Conservation (phyloP, 2,329 filamentous ascomycete genomes). For the Sporothrix dimorphospora region DNA sequence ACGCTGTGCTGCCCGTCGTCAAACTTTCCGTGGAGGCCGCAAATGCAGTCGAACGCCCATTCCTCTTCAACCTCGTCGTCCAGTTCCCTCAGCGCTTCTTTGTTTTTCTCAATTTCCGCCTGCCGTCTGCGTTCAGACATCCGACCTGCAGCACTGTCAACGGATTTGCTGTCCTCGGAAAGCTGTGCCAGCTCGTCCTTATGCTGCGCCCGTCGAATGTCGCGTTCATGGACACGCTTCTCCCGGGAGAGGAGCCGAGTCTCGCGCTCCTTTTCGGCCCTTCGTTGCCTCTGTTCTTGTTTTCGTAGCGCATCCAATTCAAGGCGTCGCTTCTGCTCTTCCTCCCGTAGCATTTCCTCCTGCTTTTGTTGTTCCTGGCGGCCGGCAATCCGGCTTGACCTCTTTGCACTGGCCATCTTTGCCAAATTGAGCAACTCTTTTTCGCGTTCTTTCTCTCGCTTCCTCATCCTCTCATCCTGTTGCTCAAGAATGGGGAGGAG, state of each 20-base stretch:
- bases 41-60: conserved; percentile 95
- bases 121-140: conserved; percentile 80
- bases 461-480: conserved; percentile 72
- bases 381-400: conserved; percentile 84
- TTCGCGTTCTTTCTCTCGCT: conserved; percentile 68
- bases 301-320: conserved; percentile 70
- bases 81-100: conserved; percentile 74
- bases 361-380: conserved; percentile 78
- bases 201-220: conserved; percentile 78
- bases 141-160: conserved; percentile 59
- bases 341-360: conserved; percentile 71
- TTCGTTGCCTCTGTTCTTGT: conserved; percentile 62
- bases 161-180: conserved; percentile 71
- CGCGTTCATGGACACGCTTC: conserved; percentile 81
- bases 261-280: conserved; percentile 73
- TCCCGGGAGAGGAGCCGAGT: conserved; percentile 82
- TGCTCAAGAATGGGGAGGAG: conserved; percentile 84
- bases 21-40: conserved; percentile 86
- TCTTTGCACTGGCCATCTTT: conserved; percentile 89
- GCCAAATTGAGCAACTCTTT: conserved; percentile 80
- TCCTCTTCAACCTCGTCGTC: conserved; percentile 66
- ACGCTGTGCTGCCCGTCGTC: conserved; percentile 95
- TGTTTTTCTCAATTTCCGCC: conserved; percentile 77
- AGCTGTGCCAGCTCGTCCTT: conserved; percentile 81
- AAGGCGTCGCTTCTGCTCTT: conserved; percentile 64